phyloP scores from a whole-genome alignment of 1,284 basidiomycete genomes.

The Sporisorium graminicola region DNA sequence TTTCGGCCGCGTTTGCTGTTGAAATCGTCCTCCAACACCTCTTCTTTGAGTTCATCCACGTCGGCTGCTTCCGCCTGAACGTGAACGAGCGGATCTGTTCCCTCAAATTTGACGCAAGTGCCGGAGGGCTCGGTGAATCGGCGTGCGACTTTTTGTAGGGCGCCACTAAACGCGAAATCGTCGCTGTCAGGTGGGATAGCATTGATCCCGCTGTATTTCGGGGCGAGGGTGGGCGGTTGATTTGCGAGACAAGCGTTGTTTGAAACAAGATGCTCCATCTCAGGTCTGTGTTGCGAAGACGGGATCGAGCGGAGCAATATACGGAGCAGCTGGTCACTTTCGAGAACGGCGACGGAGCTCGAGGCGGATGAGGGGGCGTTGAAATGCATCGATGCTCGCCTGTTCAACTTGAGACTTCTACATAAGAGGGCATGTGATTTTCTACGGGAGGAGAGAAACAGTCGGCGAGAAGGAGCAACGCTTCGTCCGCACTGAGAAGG shows the following conservation, averaged over 20 bases:
- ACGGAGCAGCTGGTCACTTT: constrained; percentile 12
- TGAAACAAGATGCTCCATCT: too few species aligned
- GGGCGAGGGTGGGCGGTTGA: background rate
- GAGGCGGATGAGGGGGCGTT: background rate
- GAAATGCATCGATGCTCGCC: background rate
- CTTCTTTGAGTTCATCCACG: background rate
- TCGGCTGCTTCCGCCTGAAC: background rate
- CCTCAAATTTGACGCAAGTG: constrained; percentile 10
- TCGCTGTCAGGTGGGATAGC: background rate
- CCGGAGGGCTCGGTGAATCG: background rate
- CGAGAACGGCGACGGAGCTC: background rate
- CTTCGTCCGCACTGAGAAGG: background rate
- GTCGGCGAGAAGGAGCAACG: background rate
- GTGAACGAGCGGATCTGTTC: background rate
- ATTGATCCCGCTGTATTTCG: background rate
- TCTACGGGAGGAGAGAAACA: too few species aligned
- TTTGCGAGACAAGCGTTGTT: background rate
- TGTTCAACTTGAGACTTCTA: background rate
- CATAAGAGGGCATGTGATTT: too few species aligned
- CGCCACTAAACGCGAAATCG: background rate
- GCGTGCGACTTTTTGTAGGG: constrained; percentile 1
- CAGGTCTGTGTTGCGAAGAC: constrained; percentile 10
- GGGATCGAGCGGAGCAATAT: constrained; percentile 23
- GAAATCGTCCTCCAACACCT: background rate
- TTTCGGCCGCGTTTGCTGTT: background rate